These are phyloP conservation scores for Rhynchospora tenuis DNA, from an alignment of 176 grass and related monocot species.

Conservation along the genomic window DNA sequence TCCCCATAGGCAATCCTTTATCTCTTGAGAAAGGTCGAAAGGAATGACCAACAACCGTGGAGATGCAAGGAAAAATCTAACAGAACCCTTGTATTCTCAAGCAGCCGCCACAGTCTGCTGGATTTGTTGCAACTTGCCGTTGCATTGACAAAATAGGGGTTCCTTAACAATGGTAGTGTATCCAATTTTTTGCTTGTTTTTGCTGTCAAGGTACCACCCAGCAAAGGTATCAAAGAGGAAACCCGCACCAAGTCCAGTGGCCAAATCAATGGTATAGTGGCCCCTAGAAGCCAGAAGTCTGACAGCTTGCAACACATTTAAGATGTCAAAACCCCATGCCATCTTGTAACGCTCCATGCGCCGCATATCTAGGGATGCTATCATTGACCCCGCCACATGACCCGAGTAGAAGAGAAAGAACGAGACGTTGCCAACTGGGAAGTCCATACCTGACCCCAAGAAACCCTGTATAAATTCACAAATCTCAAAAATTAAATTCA, in stretches of 20 bases:
- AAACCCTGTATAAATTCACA: slow-evolving; percentile 34
- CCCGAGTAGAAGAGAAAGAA: slow-evolving; percentile 98
- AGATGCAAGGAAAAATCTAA: background rate
- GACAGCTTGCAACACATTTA: slow-evolving; percentile 56
- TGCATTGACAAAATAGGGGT: background rate
- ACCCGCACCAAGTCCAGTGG: slow-evolving; percentile 57
- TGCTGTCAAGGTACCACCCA: slow-evolving; percentile 51
- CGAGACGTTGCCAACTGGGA: slow-evolving; percentile 89
- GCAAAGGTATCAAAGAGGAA: slow-evolving; percentile 61
- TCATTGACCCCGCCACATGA: slow-evolving; percentile 71
- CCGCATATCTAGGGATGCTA: slow-evolving; percentile 80
- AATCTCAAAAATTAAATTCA: background rate
- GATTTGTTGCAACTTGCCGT: background rate
- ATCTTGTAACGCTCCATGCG: slow-evolving; percentile 33
- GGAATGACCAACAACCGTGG: background rate
- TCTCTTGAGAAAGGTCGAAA: background rate
- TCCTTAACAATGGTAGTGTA: background rate
- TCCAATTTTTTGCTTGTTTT: slow-evolving; percentile 11
- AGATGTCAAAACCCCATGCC: slow-evolving; percentile 54
- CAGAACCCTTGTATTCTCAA: background rate
- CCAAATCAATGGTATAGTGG: slow-evolving; percentile 90
- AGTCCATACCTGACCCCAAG: slow-evolving; percentile 71
- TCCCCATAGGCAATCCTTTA: background rate
- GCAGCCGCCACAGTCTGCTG: background rate
- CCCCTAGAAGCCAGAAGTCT: slow-evolving; percentile 88